Conservation (phyloP, 139 green algal species). For the Yamagishiella unicocca region DNA sequence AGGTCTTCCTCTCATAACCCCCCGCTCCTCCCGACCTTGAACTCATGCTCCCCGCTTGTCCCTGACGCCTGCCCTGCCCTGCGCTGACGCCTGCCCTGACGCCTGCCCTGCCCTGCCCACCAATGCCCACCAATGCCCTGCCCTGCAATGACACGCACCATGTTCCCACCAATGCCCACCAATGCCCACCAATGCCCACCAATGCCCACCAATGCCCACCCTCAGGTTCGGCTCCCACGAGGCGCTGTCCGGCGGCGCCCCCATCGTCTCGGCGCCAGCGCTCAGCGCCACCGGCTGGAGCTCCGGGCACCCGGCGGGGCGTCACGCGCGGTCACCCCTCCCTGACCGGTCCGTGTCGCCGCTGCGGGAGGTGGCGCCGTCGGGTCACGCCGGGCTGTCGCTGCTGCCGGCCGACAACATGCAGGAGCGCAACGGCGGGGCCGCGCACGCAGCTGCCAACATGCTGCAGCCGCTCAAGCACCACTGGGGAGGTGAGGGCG, state of each 20-base stretch:
- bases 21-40: too few relatives aligned
- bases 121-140: too few relatives aligned
- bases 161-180: too few relatives aligned
- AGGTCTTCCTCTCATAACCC: too few relatives aligned
- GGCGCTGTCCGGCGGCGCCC: neutral
- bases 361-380: neutral
- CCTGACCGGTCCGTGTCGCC: neutral
- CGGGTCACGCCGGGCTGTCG: neutral
- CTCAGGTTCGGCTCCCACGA: slow-evolving; percentile 12
- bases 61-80: too few relatives aligned
- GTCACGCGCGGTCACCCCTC: neutral
- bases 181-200: too few relatives aligned
- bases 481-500: slow-evolving; percentile 30
- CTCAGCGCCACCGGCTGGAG: neutral
- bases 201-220: too few relatives aligned
- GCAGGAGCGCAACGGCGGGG: neutral
- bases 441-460: neutral
- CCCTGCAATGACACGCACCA: too few relatives aligned
- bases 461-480: slow-evolving; percentile 47
- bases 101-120: too few relatives aligned
- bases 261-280: neutral
- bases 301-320: neutral
- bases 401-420: neutral
- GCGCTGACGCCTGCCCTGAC: too few relatives aligned
- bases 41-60: too few relatives aligned